Base-by-base conservation (phyloP, 1,284 basidiomycete species). In the Xerocomus minutiporus region DNA sequence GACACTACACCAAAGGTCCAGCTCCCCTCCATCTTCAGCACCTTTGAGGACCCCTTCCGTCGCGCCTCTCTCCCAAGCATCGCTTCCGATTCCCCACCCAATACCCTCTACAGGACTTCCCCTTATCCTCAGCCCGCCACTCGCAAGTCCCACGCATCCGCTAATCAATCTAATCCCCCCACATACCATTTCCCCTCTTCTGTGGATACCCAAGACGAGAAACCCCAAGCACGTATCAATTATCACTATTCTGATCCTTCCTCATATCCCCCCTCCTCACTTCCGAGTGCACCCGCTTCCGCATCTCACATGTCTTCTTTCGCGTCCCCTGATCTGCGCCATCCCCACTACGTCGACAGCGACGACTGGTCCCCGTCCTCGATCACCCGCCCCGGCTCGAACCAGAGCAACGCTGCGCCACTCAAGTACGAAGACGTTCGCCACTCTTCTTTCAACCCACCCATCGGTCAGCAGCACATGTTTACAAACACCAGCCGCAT, bases 351-450 rank as follows among this genome's bases (percentile, higher is more conserved):
- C 56, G 45, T 67, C 56, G 65, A 68, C 9, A 46, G 55, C 32
- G 67, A 65, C 47, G 54, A 59, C n/a, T 69, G 66, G 66, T 56
- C 64, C 3, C 32, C 65, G 15, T 55, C 66, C 35, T 40, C 66
- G 46, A 81, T 82, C 61, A 63, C 75, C 59, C 78, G 80, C 52
- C 78, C 82, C 23, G 77, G 62, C 67, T 81, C 83, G 9, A 83
- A 81, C 56, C 65, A 76, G 50, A 74, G 76, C 57, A 76, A 67
- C 46, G 46, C 50, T 35, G 46, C 72, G 59, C 71, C 74, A 59
- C 71, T 73, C 57, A 84, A 84, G 62, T 86, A 85, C 74, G 82
- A 84, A 73, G 82, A 85, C 66, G 70, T 83, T 65, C 80, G 82
- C 69, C 82, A 84, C 73, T 70, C 81, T 61, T 81, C 82, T 55